Evolutionary conservation across 768 basidiomycete genomes (phyloP), one percentile per base, ranked within the genome.

Genomic region (Rhodotorula diobovata): DNA sequence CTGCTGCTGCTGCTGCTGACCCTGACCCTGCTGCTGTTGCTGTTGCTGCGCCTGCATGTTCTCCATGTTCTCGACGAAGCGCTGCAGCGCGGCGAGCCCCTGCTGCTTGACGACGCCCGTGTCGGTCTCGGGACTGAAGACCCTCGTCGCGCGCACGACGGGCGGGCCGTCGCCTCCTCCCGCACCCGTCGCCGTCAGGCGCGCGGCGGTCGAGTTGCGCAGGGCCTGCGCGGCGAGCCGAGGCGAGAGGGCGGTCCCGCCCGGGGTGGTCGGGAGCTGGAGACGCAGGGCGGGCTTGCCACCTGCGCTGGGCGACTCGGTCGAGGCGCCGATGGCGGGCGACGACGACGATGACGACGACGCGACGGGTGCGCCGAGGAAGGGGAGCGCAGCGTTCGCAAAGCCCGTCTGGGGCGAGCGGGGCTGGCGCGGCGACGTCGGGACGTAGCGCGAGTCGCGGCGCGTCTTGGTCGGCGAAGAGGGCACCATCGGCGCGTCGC

Each of bases 31-130:
- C 37, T 58, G 37, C 25, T 18, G 25, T n/a, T 41, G 28, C n/a
- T n/a, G 39, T 4, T 16, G 25, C 37, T 39, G 37, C 39, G n/a
- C n/a, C 58, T 45, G 58, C 39, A 35, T 21, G n/a, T 8, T 61
- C 66, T 78, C 76, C 73, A 78, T 76, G 41, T 66, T 65, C 63
- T 70, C 58, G 30, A 78, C 77, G 30, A 78, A 78, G 10, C 77
- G 56, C 61, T 75, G 70, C n/a, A 78, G 45, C 39, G 77, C 75
- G 6, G 74, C 75, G 23, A 78, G 64, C 1, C 77, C 76, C 45
- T 76, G 71, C 68, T 76, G 63, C 66, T 74, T 73, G 67, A 78
- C 68, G 37, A 63, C 43, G 25, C 64, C 63, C n/a, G 75, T 76
- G 61, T 76, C 76, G 23, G 77, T 78, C 28, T 67, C 66, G 21